Conservation (phyloP, 2,329 filamentous ascomycete genomes). For the Ustulina deusta region DNA sequence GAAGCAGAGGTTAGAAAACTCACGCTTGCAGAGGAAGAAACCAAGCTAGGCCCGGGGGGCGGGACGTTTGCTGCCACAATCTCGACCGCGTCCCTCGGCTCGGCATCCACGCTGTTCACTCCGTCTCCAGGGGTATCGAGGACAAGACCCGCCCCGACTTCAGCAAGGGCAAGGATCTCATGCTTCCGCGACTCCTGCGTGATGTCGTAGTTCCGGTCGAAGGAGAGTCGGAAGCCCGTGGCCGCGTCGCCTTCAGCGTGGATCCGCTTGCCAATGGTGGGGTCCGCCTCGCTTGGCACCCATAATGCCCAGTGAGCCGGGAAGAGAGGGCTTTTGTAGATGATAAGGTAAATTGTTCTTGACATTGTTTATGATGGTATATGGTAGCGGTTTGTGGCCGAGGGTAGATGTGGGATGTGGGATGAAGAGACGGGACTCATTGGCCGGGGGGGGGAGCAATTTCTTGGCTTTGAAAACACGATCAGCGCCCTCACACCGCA, state of each 20-base stretch:
- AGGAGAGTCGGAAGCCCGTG: slow-evolving; percentile 22
- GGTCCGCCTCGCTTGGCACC: slow-evolving; percentile 3
- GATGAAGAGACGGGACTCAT: neutral
- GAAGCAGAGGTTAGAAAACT: neutral
- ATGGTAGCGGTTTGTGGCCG: neutral
- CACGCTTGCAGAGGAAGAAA: slow-evolving; percentile 2
- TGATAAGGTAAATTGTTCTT: slow-evolving; percentile 9
- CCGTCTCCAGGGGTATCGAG: neutral
- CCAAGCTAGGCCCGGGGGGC: slow-evolving; percentile 14
- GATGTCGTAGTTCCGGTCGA: slow-evolving; percentile 16
- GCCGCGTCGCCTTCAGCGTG: slow-evolving; percentile 11
- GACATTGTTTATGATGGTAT: neutral
- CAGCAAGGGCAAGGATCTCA: neutral
- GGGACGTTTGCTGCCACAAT: slow-evolving; percentile 6
- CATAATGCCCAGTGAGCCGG: slow-evolving; percentile 22
- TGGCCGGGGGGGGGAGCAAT: neutral
- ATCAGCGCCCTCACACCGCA: too few relatives aligned
- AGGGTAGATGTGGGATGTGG: neutral
- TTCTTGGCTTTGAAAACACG: too few relatives aligned
- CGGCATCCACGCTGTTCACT: slow-evolving; percentile 1
- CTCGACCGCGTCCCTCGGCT: slow-evolving; percentile 15
- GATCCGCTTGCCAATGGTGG: slow-evolving; percentile 17
- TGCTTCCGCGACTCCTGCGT: slow-evolving; percentile 1
- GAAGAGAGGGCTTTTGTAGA: slow-evolving; percentile 20
- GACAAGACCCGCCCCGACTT: neutral